Percentiles rank a stretch among this genome's conserved stretches.
These are phyloP conservation scores for Mycena polygramma DNA, from an alignment of 768 basidiomycete genomes.

Conservation along the genomic window DNA sequence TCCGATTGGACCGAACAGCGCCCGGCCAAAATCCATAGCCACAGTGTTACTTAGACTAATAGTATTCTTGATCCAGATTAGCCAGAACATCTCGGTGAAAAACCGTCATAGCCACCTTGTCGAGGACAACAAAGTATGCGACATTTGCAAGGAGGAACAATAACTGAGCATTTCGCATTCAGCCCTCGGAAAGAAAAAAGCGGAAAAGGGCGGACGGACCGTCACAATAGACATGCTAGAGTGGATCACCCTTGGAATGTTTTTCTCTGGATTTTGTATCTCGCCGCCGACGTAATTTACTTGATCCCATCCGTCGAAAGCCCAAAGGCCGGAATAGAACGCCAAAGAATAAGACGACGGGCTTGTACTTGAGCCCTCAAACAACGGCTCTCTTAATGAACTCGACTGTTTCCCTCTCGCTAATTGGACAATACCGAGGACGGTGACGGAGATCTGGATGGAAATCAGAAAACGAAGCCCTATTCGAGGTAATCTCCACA, in stretches of 20 bases:
- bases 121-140: slow-evolving; percentile 94
- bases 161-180: slow-evolving; percentile 53
- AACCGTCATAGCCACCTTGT: slow-evolving; percentile 63
- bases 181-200: slow-evolving; percentile 14
- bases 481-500: slow-evolving; percentile 21
- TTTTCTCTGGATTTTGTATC: slow-evolving; percentile 84
- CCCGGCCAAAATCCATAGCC: slow-evolving; percentile 92
- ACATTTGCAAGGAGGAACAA: slow-evolving; percentile 88
- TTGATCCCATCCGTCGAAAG: slow-evolving; percentile 97
- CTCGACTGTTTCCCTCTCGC: slow-evolving; percentile 76
- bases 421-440: slow-evolving; percentile 85
- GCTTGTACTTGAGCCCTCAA: slow-evolving; percentile 79
- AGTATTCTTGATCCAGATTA: slow-evolving; percentile 54
- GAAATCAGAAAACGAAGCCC: slow-evolving; percentile 34
- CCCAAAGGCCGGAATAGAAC: slow-evolving; percentile 95
- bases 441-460: slow-evolving; percentile 73
- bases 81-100: background rate
- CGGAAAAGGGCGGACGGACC: slow-evolving; percentile 55
- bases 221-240: slow-evolving; percentile 89
- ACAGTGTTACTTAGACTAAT: slow-evolving; percentile 89
- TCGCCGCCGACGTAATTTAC: slow-evolving; percentile 93
- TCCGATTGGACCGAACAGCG: slow-evolving; percentile 88
- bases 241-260: slow-evolving; percentile 91
- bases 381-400: slow-evolving; percentile 77
- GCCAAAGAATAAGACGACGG: slow-evolving; percentile 93